Percentiles rank a stretch among this genome's conserved stretches.
Conservation (phyloP, 139 green algal species). For the Penium margaritaceum region DNA sequence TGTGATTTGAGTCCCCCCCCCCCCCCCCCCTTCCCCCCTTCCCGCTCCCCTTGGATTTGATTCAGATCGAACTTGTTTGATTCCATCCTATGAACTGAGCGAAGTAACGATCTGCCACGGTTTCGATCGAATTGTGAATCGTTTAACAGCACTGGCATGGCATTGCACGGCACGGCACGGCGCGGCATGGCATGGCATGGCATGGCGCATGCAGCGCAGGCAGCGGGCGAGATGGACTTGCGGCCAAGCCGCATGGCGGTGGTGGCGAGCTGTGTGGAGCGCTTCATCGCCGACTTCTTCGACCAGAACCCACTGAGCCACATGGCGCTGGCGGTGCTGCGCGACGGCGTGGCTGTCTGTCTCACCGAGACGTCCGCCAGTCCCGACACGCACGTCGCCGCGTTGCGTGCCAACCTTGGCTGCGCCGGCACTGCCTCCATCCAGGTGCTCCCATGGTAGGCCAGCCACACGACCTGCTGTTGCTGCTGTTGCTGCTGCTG, state of each 20-base stretch:
- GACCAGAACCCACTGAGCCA: conserved; percentile 89
- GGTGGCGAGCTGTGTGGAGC: conserved; percentile 49
- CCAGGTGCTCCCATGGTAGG: conserved; percentile 7
- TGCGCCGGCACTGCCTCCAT: conserved; percentile 22
- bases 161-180: no score
- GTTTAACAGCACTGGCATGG: no score
- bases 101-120: no score
- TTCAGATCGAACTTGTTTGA: no score
- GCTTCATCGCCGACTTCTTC: conserved; percentile 87
- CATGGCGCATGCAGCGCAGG: conserved; percentile 33
- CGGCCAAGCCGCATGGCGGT: conserved; percentile 65
- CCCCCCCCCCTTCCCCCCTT: no score
- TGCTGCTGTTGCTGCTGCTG: no score
- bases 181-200: neutral
- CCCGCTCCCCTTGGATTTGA: no score
- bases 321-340: conserved; percentile 73
- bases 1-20: no score
- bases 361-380: conserved; percentile 45
- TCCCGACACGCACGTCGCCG: conserved; percentile 47
- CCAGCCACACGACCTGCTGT: no score
- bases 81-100: no score
- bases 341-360: conserved; percentile 68
- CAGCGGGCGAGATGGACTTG: conserved; percentile 67
- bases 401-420: conserved; percentile 22
- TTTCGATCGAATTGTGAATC: no score